A percentile compares a stretch with the other conserved stretches of the same genome.
phyloP scores from a whole-genome alignment of 1,284 basidiomycete genomes.

The Cryptococcus sp. region DNA sequence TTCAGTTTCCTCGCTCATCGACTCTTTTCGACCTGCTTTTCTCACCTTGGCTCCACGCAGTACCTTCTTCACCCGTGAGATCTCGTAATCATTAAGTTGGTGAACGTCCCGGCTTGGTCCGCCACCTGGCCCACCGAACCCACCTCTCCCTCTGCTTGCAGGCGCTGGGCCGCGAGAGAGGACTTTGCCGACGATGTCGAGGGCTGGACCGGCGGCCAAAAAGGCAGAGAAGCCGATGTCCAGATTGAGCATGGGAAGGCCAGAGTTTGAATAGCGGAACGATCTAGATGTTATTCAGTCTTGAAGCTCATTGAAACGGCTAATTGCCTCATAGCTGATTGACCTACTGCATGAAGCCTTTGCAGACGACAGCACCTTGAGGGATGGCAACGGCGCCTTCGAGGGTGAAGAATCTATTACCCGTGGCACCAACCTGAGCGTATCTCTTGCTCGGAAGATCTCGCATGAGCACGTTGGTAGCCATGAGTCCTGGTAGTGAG shows the following conservation, averaged over 20 bases:
- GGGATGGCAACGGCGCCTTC: constrained; percentile 35
- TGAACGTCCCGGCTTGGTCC: constrained; percentile 9
- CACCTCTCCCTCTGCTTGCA: constrained; percentile 15
- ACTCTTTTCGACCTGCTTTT: background rate
- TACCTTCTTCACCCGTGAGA: constrained; percentile 33
- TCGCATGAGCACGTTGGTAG: constrained; percentile 46
- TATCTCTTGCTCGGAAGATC: constrained; percentile 42
- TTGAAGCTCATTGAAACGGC: background rate
- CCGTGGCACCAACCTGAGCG: constrained; percentile 43
- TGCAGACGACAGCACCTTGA: constrained; percentile 43
- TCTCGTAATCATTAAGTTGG: constrained; percentile 20
- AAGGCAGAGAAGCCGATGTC: constrained; percentile 51
- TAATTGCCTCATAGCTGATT: background rate
- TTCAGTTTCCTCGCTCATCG: background rate
- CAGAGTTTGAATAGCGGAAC: constrained; percentile 43
- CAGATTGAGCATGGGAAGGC: constrained; percentile 38
- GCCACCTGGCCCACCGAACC: constrained; percentile 4
- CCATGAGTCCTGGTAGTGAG: constrained; percentile 36
- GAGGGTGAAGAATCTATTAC: constrained; percentile 45
- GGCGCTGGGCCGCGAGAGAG: constrained; percentile 20
- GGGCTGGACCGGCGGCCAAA: constrained; percentile 38
- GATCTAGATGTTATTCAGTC: constrained; percentile 27
- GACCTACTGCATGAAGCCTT: constrained; percentile 48
- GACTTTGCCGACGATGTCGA: constrained; percentile 45
- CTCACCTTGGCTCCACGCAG: constrained; percentile 38